Evolutionary conservation across 495 filamentous ascomycete genomes (phyloP), one percentile per base, ranked within the genome.

Genomic region (Penicillium paradoxum): DNA sequence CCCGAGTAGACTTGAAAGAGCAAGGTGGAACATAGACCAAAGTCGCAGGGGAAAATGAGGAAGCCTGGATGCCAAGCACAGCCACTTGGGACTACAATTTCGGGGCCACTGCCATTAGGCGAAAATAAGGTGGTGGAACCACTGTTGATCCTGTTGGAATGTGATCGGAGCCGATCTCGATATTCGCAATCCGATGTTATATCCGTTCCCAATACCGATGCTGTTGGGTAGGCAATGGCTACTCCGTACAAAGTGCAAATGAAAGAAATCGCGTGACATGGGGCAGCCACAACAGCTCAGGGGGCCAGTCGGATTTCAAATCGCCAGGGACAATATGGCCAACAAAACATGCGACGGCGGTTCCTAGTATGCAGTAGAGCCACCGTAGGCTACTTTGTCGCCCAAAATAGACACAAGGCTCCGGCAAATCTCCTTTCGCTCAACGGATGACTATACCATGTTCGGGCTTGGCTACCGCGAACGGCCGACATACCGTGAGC

Each of bases 51-150:
- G n/a, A 21, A 37, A 50, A 55, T 17, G 22, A 15, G 22, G 53
- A 13, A 29, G 46, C 53, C 53, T 55, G 15, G 30, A 27, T 6
- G 25, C 46, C 46, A 18, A 44, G 21, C 39, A 10, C 25, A 39
- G 49, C 49, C 49, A 51, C 39, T 42, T 14, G 6, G 42, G 9
- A n/a, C n/a, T n/a, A n/a, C n/a, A n/a, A n/a, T n/a, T 5, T 45
- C 32, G 14, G 14, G 45, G 13, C 19, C 15, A 27, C 22, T 15
- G 10, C 22, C 25, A 36, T 13, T 33, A 42, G 45, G 45, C 33
- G 17, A 49, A 62, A 55, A 41, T 62, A 62, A 62, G 59, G 49
- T 62, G 56, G 59, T 62, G 59, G 58, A 58, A 55, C 58, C 58
- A 27, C 6, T 49, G 55, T 11, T 52, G 51, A 61, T 55, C 55